Conservation (phyloP, 805 yeast genomes). For the Starmera quercuum region DNA sequence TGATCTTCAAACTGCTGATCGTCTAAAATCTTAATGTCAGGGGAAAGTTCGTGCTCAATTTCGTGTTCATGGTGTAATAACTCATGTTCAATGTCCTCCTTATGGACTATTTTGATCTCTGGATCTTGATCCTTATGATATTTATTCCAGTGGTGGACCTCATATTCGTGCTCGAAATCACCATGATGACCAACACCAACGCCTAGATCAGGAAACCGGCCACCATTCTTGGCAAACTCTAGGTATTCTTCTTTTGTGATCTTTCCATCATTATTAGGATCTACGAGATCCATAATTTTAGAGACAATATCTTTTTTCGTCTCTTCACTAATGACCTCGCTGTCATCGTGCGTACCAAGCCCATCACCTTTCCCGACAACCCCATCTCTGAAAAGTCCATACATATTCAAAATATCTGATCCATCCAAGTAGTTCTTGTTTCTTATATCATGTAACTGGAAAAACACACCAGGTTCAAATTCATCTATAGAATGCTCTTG, state of each 20-base stretch:
- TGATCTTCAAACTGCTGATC: conserved; percentile 32
- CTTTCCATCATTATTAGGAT: conserved; percentile 56
- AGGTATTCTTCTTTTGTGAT: conserved; percentile 67
- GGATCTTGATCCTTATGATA: conserved; percentile 76
- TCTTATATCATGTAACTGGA: conserved; percentile 70
- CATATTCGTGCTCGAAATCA: conserved; percentile 89
- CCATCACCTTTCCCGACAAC: conserved; percentile 89
- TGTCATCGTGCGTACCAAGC: conserved; percentile 69
- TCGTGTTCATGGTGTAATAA: conserved; percentile 44
- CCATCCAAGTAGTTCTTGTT: conserved; percentile 47
- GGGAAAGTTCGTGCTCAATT: conserved; percentile 72
- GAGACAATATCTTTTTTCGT: conserved; percentile 45
- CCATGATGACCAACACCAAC: conserved; percentile 93
- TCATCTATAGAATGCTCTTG: conserved; percentile 76
- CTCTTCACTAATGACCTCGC: conserved; percentile 48
- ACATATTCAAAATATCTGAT: conserved; percentile 66
- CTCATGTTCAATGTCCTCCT: conserved; percentile 72
- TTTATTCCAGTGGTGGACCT: conserved; percentile 89
- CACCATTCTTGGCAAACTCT: conserved; percentile 50
- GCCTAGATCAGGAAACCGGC: conserved; percentile 84
- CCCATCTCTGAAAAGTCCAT: conserved; percentile 68
- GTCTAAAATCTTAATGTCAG: conserved; percentile 27
- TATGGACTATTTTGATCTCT: conserved; percentile 70
- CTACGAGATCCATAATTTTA: conserved; percentile 52
- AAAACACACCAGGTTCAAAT: conserved; percentile 70